Base-by-base conservation (phyloP, 148 eudicot genomes). In the Camellia sinensis region DNA sequence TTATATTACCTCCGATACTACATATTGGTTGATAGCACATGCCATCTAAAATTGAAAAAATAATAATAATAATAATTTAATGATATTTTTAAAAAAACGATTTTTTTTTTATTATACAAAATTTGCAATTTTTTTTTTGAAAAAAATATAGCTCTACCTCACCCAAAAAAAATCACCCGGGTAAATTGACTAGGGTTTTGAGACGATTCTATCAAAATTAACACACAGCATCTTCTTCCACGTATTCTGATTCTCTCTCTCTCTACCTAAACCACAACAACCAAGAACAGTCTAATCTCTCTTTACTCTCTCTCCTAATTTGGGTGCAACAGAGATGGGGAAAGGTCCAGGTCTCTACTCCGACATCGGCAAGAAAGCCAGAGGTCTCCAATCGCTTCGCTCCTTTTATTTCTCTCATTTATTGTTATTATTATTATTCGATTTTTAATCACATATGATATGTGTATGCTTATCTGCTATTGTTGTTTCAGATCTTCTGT, bases 261-360 rank as follows among this genome's bases (percentile, higher is more conserved):
- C 64, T 4, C 41, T 66, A 12, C 8, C 44, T 29, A 4, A 43
- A 60, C 72, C 65, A 53, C 45, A 21, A 17, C 40, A 2, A 21
- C 3, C 7, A 52, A n/a, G 7, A 19, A 50, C 7, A 12, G 1
- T 7, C 53, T 7, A 6, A 0, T 12, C 41, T 19, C 52, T 6
- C 21, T 11, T 67, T 7, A 1, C 71, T 15, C 60, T 29, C 54
- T 75, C 37, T 29, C 46, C 1, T 64, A 45, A 10, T 14, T 8
- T 29, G 29, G 64, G 64, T 75, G 62, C 53, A n/a, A 0, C n/a
- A 60, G 73, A 80, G 52, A 90, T 89, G 91, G 94, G 70, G 84
- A 94, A 94, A 79, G 98, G 98, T 74, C 98, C 98, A 3, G 98
- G 98, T 0, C 89, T 94, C 65, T 94, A 94, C 93, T 78, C 94